These are phyloP conservation scores for Iris macrosiphon DNA, from an alignment of 106 monocot species.

Conservation along the genomic window DNA sequence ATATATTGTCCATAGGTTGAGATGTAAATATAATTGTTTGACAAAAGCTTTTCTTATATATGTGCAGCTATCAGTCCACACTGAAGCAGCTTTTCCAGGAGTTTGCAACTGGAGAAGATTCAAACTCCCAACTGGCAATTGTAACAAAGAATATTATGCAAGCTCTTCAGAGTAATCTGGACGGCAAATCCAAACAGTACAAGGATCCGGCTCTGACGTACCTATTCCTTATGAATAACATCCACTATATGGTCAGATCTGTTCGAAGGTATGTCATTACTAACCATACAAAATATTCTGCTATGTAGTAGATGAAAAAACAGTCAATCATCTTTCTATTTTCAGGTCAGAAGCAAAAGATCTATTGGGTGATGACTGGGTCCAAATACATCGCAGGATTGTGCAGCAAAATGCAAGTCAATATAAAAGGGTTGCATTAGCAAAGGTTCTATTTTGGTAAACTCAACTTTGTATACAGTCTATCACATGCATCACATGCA, in stretches of 20 bases:
- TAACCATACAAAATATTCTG: too few species aligned
- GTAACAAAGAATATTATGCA: slow-evolving; percentile 74
- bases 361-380: slow-evolving; percentile 82
- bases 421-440: slow-evolving; percentile 73
- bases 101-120: slow-evolving; percentile 40
- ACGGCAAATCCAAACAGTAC: slow-evolving; percentile 74
- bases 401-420: slow-evolving; percentile 83
- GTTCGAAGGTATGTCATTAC: slow-evolving; percentile 60
- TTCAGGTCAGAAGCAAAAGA: slow-evolving; percentile 81
- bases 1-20: too few species aligned
- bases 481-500: too few species aligned
- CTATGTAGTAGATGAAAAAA: too few species aligned
- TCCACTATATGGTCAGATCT: slow-evolving; percentile 80
- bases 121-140: slow-evolving; percentile 43
- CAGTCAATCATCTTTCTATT: neutral
- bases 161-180: slow-evolving; percentile 75
- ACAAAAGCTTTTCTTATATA: neutral
- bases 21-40: neutral
- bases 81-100: slow-evolving; percentile 80
- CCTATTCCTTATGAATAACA: slow-evolving; percentile 84
- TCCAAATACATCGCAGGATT: slow-evolving; percentile 72
- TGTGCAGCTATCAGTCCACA: slow-evolving; percentile 67
- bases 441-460: slow-evolving; percentile 36
- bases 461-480: too few species aligned
- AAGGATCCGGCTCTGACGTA: slow-evolving; percentile 72